Evolutionary conservation across 345 rosid species (phyloP).

Genomic region (Melaleuca alternifolia): DNA sequence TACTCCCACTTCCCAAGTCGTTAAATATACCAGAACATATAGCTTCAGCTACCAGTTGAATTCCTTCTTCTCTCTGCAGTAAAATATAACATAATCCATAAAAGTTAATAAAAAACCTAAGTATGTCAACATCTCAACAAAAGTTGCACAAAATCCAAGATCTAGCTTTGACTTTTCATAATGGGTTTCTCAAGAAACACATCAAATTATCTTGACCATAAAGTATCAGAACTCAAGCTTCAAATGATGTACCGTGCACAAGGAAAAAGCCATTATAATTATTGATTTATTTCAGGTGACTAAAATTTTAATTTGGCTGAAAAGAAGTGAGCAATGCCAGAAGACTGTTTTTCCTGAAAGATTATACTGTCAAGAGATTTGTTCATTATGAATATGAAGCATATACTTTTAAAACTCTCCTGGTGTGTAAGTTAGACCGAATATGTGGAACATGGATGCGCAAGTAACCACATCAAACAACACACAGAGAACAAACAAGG

Average conservation of each 20-base stretch:
- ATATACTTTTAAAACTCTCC: neutral
- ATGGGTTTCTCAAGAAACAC: neutral
- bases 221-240: neutral
- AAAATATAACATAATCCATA: neutral
- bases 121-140: neutral
- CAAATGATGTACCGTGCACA: neutral
- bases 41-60: constrained; percentile 12
- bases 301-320: neutral
- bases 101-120: neutral
- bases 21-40: constrained; percentile 48
- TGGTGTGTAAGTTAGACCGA: neutral
- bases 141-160: neutral
- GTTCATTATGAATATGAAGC: neutral
- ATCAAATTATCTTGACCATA: neutral
- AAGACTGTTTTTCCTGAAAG: neutral
- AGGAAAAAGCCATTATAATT: neutral
- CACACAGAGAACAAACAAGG: neutral
- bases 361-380: neutral
- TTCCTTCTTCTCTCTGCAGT: constrained; percentile 13
- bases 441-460: neutral
- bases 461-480: neutral
- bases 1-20: constrained; percentile 29
- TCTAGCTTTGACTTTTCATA: neutral
- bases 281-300: neutral
- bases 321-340: neutral